Conservation (phyloP, 805 yeast genomes). For the Cyberlindnera petersonii region DNA sequence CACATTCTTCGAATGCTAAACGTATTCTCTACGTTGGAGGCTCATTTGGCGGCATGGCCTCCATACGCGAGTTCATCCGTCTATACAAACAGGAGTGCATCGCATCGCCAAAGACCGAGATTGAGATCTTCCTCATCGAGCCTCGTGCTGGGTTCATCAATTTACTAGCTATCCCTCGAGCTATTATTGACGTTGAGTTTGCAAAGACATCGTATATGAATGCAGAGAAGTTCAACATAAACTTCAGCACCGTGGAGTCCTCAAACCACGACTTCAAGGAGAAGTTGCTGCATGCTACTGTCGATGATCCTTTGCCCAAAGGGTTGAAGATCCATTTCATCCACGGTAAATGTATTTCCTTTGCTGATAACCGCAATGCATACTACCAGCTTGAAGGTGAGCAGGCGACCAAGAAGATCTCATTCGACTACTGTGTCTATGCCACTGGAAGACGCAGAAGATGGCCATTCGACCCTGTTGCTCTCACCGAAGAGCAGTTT, state of each 20-base stretch:
- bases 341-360: constrained; percentile 24
- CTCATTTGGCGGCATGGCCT: constrained; percentile 35
- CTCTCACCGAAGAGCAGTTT: constrained; percentile 34
- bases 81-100: constrained; percentile 12
- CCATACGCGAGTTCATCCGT: constrained; percentile 25
- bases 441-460: constrained; percentile 49
- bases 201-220: constrained; percentile 33
- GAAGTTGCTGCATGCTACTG: constrained; percentile 5
- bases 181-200: constrained; percentile 35
- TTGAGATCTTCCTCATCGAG: constrained; percentile 35
- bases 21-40: constrained; percentile 30
- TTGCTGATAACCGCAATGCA: constrained; percentile 22
- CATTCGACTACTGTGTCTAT: constrained; percentile 44
- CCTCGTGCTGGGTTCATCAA: constrained; percentile 41
- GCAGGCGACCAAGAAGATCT: constrained; percentile 22
- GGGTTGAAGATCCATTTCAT: constrained; percentile 20
- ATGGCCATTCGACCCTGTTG: constrained; percentile 55
- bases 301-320: constrained; percentile 12
- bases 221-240: constrained; percentile 24
- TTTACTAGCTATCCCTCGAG: constrained; percentile 36
- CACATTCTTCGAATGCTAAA: background rate
- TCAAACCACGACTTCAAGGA: constrained; percentile 29
- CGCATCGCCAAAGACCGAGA: constrained; percentile 3
- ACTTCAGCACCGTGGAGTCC: constrained; percentile 33
- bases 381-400: constrained; percentile 21